Base-by-base conservation (phyloP, 129 eudicot species). In the Gnaphalium uliginosum region DNA sequence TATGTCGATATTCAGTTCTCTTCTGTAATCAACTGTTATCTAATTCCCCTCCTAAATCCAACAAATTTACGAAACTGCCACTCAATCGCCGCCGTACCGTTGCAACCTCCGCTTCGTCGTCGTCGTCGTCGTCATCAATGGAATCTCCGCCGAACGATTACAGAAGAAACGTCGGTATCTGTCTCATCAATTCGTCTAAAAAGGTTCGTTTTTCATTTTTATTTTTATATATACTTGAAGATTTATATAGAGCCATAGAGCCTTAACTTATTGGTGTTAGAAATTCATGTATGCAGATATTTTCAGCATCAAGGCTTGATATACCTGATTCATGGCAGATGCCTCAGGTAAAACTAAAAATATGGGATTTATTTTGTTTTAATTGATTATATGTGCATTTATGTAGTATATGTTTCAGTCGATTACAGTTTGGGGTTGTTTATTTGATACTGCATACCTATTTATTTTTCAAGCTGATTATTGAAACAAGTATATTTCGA, bases 261-360 rank as follows among this genome's bases (percentile, higher is more conserved):
- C 46, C 46, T 24, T 64, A 18, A 26, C 6, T 63, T 26, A 11
- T 24, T 5, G 14, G 23, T 21, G 3, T 59, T 56, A 15, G 29
- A 9, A 14, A 23, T 3, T 39, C 9, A 53, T 17, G 59, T 53
- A 7, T 56, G 23, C 15, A 93, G 98, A 75, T 93, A 82, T 93
- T 93, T 85, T 85, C 89, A 54, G 98, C 98, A 27, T 88, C 98
- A 0, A 91, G 98, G 80, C 97, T 93, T 19, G 98, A 93, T 79
- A 76, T 93, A 35, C 98, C 98, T 0, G 93, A 86, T 7, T 54
- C 98, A 30, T 93, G 98, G 98, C 98, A 93, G 76, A 93, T 93
- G 98, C 97, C 98, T 25, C 98, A 93, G 97, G 98, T 93, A 72
- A 15, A 79, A 33, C 51, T 19, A 0, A 13, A 46, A 10, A 13